These are phyloP conservation scores for Phoma sp. DNA, from an alignment of 2,329 filamentous ascomycete species.

Conservation along the genomic window DNA sequence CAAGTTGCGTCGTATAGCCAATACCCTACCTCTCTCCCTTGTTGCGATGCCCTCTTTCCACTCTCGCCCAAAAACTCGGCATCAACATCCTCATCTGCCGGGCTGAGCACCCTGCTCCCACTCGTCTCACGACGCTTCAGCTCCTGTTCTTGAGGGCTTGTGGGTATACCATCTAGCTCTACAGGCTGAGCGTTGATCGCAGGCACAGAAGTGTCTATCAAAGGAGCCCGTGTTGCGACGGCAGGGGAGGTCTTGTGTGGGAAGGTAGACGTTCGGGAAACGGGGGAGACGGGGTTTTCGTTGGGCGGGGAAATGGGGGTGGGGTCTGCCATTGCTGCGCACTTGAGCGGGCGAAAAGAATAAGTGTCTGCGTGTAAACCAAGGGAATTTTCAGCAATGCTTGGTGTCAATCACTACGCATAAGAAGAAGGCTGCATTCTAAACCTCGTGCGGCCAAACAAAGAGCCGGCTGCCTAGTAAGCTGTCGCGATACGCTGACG, in stretches of 20 bases:
- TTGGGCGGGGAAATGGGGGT: slow-evolving; percentile 27
- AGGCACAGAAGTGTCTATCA: slow-evolving; percentile 49
- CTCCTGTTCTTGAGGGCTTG: slow-evolving; percentile 37
- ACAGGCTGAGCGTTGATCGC: slow-evolving; percentile 54
- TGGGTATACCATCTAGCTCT: slow-evolving; percentile 51
- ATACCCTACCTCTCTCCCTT: slow-evolving; percentile 35
- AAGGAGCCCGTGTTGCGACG: slow-evolving; percentile 35
- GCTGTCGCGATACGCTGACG: slow-evolving; percentile 24
- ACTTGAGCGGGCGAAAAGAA: neutral
- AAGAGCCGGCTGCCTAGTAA: slow-evolving; percentile 23
- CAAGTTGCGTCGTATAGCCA: no score
- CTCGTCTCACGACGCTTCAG: slow-evolving; percentile 27
- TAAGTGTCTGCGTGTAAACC: neutral
- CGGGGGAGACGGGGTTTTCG: slow-evolving; percentile 31
- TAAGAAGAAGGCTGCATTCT: neutral
- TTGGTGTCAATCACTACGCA: neutral
- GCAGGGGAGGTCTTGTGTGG: slow-evolving; percentile 36
- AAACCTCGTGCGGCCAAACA: slow-evolving; percentile 16
- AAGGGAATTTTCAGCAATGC: neutral
- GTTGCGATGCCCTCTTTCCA: slow-evolving; percentile 22
- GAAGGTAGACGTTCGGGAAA: slow-evolving; percentile 30
- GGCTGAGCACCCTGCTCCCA: slow-evolving; percentile 21
- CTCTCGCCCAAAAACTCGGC: slow-evolving; percentile 39
- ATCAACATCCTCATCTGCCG: slow-evolving; percentile 39
- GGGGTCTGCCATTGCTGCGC: slow-evolving; percentile 16